These are phyloP conservation scores for Russula emetica DNA, from an alignment of 768 basidiomycete genomes.

Conservation along the genomic window DNA sequence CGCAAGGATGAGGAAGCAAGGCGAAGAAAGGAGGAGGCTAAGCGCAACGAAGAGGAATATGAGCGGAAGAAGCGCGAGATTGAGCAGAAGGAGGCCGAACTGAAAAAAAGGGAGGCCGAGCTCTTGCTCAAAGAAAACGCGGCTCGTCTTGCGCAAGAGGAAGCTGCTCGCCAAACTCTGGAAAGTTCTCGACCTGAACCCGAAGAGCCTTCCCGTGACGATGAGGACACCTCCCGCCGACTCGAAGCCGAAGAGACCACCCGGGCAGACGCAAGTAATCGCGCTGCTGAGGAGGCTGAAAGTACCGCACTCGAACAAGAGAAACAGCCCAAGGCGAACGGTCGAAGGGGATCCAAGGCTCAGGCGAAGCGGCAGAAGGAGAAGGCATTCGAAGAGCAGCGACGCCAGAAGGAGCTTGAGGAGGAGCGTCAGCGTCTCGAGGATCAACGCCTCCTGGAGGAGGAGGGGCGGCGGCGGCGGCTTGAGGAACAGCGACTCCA, in stretches of 20 bases:
- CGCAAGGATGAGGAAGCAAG: conserved; percentile 33
- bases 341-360: conserved; percentile 20
- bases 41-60: conserved; percentile 34
- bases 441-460: conserved; percentile 35
- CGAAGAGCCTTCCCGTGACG: conserved; percentile 1
- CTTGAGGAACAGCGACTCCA: conserved; percentile 29
- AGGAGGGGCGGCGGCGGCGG: conserved; percentile 32
- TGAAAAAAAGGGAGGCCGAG: conserved; percentile 23
- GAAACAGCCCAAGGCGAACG: conserved; percentile 6
- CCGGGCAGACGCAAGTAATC: neutral
- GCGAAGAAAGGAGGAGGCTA: conserved; percentile 32
- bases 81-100: conserved; percentile 21
- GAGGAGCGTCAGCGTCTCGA: neutral
- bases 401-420: conserved; percentile 19
- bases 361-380: conserved; percentile 26
- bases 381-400: conserved; percentile 25
- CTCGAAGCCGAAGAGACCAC: conserved; percentile 14
- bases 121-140: conserved; percentile 18
- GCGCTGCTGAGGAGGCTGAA: conserved; percentile 9
- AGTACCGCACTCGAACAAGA: conserved; percentile 10
- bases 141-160: conserved; percentile 11
- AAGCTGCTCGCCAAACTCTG: neutral
- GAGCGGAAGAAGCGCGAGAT: conserved; percentile 23
- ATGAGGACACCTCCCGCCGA: conserved; percentile 1
- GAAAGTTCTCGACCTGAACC: neutral